Conservation (phyloP, 1,284 basidiomycete genomes). For the Malassezia arunalokei region DNA sequence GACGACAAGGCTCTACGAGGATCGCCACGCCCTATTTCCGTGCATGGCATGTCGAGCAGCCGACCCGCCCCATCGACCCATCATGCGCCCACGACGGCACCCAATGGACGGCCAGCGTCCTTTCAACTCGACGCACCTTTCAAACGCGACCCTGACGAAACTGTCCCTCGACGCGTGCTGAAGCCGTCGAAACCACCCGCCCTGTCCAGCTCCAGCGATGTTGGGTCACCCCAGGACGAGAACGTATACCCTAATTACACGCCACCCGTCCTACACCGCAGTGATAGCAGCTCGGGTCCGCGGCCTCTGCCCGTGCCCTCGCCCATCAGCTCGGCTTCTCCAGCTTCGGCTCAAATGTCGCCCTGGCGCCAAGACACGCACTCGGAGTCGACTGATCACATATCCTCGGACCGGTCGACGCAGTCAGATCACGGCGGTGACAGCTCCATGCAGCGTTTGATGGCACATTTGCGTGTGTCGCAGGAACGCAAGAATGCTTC, state of each 20-base stretch:
- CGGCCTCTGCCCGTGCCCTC: neutral
- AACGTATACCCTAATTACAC: neutral
- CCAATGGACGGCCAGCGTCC: neutral
- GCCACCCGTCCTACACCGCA: neutral
- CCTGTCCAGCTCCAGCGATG: neutral
- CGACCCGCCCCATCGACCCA: too few species aligned
- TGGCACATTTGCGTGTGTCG: conserved; percentile 1
- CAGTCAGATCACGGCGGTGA: neutral
- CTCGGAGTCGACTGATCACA: neutral
- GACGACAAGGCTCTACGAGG: neutral
- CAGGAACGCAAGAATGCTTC: conserved; percentile 1
- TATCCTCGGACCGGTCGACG: neutral
- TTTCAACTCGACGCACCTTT: neutral
- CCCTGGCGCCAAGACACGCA: neutral
- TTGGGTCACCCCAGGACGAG: neutral
- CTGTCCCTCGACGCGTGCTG: neutral
- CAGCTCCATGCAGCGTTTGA: conserved; percentile 8
- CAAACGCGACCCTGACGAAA: too few species aligned
- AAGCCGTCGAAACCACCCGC: neutral
- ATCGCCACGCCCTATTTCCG: too few species aligned
- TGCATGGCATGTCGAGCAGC: too few species aligned
- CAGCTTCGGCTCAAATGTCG: neutral
- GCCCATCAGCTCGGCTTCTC: neutral
- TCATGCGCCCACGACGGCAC: neutral
- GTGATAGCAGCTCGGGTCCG: neutral